phyloP scores from a whole-genome alignment of 192 early-diverging fungal species.

The Linnemannia exigua region DNA sequence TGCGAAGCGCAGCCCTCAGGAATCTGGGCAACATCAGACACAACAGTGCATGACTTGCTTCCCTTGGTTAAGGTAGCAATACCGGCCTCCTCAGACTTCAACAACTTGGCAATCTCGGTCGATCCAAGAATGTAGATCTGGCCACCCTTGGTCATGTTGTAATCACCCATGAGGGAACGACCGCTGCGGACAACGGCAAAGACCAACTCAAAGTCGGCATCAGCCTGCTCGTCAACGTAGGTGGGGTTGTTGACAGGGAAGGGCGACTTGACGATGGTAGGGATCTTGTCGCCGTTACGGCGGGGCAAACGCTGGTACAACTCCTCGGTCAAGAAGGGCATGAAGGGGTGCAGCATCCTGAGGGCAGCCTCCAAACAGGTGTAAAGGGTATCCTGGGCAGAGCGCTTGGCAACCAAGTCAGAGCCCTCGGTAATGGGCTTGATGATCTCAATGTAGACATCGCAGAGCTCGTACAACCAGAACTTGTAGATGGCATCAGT shows the following conservation, averaged over 20 bases:
- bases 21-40: constrained; percentile 64
- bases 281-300: constrained; percentile 74
- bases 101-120: constrained; percentile 59
- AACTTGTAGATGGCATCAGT: constrained; percentile 91
- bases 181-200: constrained; percentile 82
- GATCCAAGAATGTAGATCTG: constrained; percentile 57
- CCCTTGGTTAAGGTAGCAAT: constrained; percentile 84
- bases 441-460: constrained; percentile 90
- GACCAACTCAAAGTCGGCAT: constrained; percentile 84
- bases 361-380: constrained; percentile 95
- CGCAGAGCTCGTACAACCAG: constrained; percentile 98
- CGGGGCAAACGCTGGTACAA: constrained; percentile 96
- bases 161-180: constrained; percentile 83
- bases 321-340: constrained; percentile 99
- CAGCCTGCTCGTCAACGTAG: constrained; percentile 76
- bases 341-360: constrained; percentile 96
- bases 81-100: constrained; percentile 70
- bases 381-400: constrained; percentile 91
- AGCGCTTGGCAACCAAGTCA: constrained; percentile 67
- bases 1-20: constrained; percentile 87
- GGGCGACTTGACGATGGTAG: constrained; percentile 78
- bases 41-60: constrained; percentile 73
- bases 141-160: constrained; percentile 81
- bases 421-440: constrained; percentile 90
- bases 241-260: constrained; percentile 54